phyloP scores from a whole-genome alignment of 164 flowering plant genomes.

The Litsea cubeba region DNA sequence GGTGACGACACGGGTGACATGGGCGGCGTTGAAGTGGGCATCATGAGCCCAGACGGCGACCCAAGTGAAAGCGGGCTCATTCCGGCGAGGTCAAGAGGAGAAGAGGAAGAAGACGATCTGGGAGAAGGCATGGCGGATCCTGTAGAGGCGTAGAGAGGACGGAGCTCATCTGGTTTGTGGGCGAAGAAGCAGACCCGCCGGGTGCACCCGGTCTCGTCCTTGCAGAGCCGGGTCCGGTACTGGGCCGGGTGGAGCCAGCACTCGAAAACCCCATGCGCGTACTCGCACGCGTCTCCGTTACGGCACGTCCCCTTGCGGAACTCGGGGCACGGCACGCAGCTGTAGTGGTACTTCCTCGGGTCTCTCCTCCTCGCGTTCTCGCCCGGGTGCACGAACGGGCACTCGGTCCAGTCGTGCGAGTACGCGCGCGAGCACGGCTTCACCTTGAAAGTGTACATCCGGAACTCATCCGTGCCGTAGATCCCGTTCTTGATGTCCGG shows the following conservation, averaged over 20 bases:
- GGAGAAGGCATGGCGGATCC: slow-evolving; percentile 90
- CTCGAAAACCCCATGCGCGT: slow-evolving; percentile 95
- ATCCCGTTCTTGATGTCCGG: slow-evolving; percentile 85
- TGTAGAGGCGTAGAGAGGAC: slow-evolving; percentile 83
- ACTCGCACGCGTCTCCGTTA: slow-evolving; percentile 78
- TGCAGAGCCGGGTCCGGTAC: slow-evolving; percentile 81
- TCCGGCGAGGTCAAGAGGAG: slow-evolving; percentile 18
- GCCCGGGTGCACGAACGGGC: slow-evolving; percentile 94
- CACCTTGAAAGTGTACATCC: slow-evolving; percentile 92
- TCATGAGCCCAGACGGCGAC: slow-evolving; percentile 69
- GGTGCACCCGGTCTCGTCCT: slow-evolving; percentile 77
- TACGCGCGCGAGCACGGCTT: slow-evolving; percentile 93
- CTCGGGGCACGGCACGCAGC: slow-evolving; percentile 95
- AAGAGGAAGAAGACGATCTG: slow-evolving; percentile 35
- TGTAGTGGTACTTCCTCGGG: slow-evolving; percentile 74
- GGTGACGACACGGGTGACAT: slow-evolving; percentile 16
- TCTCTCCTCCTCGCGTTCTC: slow-evolving; percentile 93
- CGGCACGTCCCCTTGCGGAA: slow-evolving; percentile 79
- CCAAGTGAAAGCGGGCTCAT: slow-evolving; percentile 5
- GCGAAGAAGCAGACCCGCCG: slow-evolving; percentile 94
- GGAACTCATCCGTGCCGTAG: slow-evolving; percentile 81
- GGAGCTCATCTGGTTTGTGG: slow-evolving; percentile 71
- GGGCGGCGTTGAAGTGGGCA: slow-evolving; percentile 35
- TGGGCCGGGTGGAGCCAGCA: slow-evolving; percentile 98
- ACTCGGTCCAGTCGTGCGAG: slow-evolving; percentile 97